Evolutionary conservation across 2,329 filamentous ascomycete species (phyloP), one percentile per base, ranked within the genome.

Genomic region (Penicillium sp.): DNA sequence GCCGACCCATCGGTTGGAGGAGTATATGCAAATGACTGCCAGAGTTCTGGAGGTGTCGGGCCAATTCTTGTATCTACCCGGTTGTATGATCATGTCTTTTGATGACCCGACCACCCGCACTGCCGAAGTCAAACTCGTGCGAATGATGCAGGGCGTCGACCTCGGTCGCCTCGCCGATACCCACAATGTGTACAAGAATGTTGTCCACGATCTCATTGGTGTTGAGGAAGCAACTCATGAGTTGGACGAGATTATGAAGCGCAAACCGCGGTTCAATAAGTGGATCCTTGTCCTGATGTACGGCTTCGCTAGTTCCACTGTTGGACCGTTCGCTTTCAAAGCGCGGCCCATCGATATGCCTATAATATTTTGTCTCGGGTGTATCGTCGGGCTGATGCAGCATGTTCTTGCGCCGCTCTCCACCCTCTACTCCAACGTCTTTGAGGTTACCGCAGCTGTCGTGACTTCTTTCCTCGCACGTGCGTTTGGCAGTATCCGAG

Each of bases 61-160:
- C 12, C 89, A 95, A 64, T 96, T 95, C 61, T 73, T 96, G 16
- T 97, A 96, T 66, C 82, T 96, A 28, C 91, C 92, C 0, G 89
- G 89, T 0, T 95, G 89, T 64, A 97, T 96, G 92, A 88, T 96
- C 49, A 87, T 95, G 65, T 93, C 89, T 3, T 96, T 97, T 64
- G 91, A 83, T 42, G 75, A 77, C 46, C 58, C 65, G 4, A 64
- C 67, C 6, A 77, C 75, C 1, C 74, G 76, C 55, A 76, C 74
- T 5, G 74, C 74, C 1, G 75, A 77, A 51, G 71, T 77, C 30
- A 74, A 75, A 46, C 61, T 77, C 25, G 68, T 77, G 19, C 68
- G 72, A 37, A 68, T 70, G 30, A 60, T 65, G 1, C 72, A 75
- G 43, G 73, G 70, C 4, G 69, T 77, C 12, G 72, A 77, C 52